A percentile compares a stretch with the other conserved stretches of the same genome.
Evolutionary conservation across 371 early-diverging fungal genomes (phyloP).

Genomic region (Mortierella sp.): DNA sequence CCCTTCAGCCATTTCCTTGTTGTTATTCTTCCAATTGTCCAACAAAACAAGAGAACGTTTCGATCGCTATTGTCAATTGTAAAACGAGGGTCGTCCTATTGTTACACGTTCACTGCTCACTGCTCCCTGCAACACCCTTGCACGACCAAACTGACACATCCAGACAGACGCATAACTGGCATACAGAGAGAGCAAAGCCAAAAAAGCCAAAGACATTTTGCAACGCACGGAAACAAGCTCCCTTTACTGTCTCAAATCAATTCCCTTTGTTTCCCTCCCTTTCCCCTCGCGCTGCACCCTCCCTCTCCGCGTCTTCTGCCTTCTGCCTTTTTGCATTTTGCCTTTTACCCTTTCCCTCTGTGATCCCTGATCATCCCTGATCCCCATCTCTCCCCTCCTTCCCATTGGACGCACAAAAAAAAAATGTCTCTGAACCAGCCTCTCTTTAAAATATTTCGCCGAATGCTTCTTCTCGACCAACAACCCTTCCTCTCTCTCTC

Average conservation of each 20-base stretch:
- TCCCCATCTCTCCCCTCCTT: neutral
- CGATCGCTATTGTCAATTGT: too few species aligned
- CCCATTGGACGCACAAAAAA: neutral
- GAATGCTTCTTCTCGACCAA: conserved; percentile 23
- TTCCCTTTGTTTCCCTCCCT: neutral
- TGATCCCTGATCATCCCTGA: neutral
- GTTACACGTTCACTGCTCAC: too few species aligned
- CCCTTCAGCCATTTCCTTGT: too few species aligned
- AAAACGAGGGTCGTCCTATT: too few species aligned
- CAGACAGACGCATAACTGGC: too few species aligned
- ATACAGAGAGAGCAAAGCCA: too few species aligned
- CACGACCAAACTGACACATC: too few species aligned
- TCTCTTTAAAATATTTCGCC: conserved; percentile 25
- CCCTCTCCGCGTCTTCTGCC: neutral
- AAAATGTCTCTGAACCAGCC: conserved; percentile 28
- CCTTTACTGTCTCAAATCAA: neutral
- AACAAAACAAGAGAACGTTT: too few species aligned
- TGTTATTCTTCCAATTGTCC: too few species aligned
- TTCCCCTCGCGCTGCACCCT: neutral
- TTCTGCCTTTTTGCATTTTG: neutral
- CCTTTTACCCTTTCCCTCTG: neutral
- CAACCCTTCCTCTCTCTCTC: neutral
- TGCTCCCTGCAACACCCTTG: too few species aligned
- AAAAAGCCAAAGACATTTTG: too few species aligned
- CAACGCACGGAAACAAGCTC: too few species aligned